These are phyloP conservation scores for Candida sp. DNA, from an alignment of 1,139 yeast genomes.

Conservation along the genomic window DNA sequence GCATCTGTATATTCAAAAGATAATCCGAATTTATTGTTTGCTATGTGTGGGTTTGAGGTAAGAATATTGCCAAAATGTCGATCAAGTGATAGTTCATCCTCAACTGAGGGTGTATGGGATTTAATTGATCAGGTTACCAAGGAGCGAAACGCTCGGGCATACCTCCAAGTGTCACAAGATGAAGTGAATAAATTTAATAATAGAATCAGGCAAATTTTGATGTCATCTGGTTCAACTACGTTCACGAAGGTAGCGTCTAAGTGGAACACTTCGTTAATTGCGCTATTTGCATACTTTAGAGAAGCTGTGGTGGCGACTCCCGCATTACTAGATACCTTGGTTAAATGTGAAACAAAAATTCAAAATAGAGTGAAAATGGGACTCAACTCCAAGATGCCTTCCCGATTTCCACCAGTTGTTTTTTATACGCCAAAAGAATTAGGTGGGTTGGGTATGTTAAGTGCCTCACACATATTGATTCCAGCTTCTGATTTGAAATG, in stretches of 20 bases:
- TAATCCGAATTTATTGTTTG: conserved; percentile 82
- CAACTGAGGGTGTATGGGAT: conserved; percentile 90
- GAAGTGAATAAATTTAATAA: conserved; percentile 81
- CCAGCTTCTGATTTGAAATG: conserved; percentile 91
- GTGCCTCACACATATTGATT: conserved; percentile 93
- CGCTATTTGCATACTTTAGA: conserved; percentile 84
- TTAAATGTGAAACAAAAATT: conserved; percentile 88
- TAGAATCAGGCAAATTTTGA: conserved; percentile 82
- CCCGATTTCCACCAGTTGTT: conserved; percentile 98
- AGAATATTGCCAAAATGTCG: conserved; percentile 79
- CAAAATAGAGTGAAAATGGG: conserved; percentile 96
- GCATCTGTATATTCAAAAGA: conserved; percentile 90
- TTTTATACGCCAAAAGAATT: conserved; percentile 96
- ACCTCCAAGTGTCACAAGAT: conserved; percentile 74
- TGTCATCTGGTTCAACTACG: conserved; percentile 96
- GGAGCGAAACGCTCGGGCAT: conserved; percentile 90
- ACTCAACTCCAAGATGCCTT: conserved; percentile 96
- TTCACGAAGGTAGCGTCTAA: conserved; percentile 93
- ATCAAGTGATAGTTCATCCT: conserved; percentile 40
- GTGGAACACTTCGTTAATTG: conserved; percentile 92
- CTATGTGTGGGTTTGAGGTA: conserved; percentile 96
- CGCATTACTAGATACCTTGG: conserved; percentile 72
- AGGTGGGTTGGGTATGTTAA: conserved; percentile 97
- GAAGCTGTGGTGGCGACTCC: conserved; percentile 92
- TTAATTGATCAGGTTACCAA: conserved; percentile 66